Evolutionary conservation across 176 grass and related monocot genomes (phyloP), one percentile per base, ranked within the genome.

Genomic region (Stipa capillata): DNA sequence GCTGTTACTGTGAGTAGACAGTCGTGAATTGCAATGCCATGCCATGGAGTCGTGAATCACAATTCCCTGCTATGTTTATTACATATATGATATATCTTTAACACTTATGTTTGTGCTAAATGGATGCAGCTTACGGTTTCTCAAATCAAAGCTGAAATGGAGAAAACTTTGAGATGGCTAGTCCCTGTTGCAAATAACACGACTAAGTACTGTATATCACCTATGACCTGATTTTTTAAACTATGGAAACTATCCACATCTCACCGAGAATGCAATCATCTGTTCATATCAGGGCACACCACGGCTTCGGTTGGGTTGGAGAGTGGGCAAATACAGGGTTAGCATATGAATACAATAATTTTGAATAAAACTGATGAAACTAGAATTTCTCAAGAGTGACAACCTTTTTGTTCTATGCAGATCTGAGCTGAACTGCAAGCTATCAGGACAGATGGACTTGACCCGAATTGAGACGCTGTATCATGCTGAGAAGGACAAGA

Each of bases 291-390:
- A 99, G 96, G 88, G 96, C 96, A 59, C 75, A 99, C 77, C 92
- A 94, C 44, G 91, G 94, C 44, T 97, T 97, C 50, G 94, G 94
- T 54, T 97, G 94, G 94, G 94, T 97, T 84, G 94, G 94, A 83
- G 94, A 97, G 60, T 97, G 94, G 94, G 94, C 94, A 83, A 94
- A 94, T 83, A 93, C 78, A 60, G 92, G 96, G 96, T 99, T 79
- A 84, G 92, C 76, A 76, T 76, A 54, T 70, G 65, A 29, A n/a
- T 37, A 29, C 56, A 85, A 47, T 56, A 20, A 49, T 65, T 89
- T 66, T 65, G 20, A 77, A 77, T 6, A 65, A 36, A 77, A 63
- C 70, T 47, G 45, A 69, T 21, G 43, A 67, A 80, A 32, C n/a
- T 62, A 54, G 15, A 45, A 57, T 77, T 73, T 57, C 16, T 85